A percentile compares a stretch with the other conserved stretches of the same genome.
These are phyloP conservation scores for Anthoceros angustus DNA, from an alignment of 225 moss, liverwort and hornwort species.

Conservation along the genomic window DNA sequence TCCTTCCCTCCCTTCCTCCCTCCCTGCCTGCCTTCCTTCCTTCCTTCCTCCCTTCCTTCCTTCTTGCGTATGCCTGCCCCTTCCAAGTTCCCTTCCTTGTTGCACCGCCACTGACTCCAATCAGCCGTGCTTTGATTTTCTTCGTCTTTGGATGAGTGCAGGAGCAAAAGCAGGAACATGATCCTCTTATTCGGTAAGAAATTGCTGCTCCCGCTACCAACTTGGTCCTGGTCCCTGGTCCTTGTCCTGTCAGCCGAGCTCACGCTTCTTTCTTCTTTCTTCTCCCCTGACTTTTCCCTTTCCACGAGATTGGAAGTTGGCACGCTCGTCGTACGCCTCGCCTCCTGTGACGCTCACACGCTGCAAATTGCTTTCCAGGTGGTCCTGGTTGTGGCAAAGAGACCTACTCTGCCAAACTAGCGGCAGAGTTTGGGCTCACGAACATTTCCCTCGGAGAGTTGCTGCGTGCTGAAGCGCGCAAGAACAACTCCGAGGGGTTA, in stretches of 20 bases:
- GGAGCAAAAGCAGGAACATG: conserved; percentile 3
- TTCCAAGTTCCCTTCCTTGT: too few relatives aligned
- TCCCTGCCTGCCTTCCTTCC: background rate
- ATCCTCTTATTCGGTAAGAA: background rate
- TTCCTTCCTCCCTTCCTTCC: background rate
- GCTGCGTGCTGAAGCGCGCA: background rate
- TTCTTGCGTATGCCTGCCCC: too few relatives aligned
- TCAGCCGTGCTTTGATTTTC: too few relatives aligned
- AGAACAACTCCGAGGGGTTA: background rate
- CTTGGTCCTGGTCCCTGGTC: background rate
- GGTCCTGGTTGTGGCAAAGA: conserved; percentile 1
- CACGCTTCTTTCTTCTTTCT: background rate
- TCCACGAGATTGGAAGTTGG: too few relatives aligned
- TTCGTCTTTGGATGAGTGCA: background rate
- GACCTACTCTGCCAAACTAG: background rate
- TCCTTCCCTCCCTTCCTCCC: background rate
- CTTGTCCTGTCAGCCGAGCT: background rate
- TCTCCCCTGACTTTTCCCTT: background rate
- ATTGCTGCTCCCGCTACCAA: background rate
- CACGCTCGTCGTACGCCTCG: too few relatives aligned
- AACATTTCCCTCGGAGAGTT: background rate
- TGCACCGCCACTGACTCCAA: too few relatives aligned
- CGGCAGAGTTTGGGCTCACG: background rate
- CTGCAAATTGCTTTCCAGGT: background rate
- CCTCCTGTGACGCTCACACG: too few relatives aligned